Conservation (phyloP, 73 alveolate species). For the Paramecium sexaurelia region DNA sequence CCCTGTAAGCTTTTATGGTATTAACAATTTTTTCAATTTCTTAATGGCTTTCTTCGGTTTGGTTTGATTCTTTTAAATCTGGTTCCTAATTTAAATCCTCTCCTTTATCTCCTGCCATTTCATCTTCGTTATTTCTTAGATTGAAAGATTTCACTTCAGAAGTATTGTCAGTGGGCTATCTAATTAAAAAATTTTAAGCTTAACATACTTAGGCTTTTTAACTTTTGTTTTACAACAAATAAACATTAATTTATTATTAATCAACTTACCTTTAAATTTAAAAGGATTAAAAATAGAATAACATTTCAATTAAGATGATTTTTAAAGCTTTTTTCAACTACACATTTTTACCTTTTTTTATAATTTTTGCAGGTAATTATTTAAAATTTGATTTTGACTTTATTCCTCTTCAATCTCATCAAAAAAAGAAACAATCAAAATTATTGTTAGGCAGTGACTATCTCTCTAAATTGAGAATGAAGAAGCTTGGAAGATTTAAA, state of each 20-base stretch:
- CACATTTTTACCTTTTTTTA: background rate
- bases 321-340: background rate
- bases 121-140: background rate
- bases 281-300: background rate
- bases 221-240: background rate
- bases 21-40: background rate
- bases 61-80: background rate
- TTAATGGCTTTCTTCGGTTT: background rate
- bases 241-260: background rate
- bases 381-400: background rate
- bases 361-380: background rate
- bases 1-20: background rate
- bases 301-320: background rate
- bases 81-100: background rate
- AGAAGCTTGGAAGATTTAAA: conserved; percentile 94
- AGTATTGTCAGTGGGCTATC: background rate
- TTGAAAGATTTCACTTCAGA: background rate
- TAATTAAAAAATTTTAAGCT: background rate
- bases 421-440: conserved; percentile 78
- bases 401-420: background rate
- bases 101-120: background rate
- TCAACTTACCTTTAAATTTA: background rate
- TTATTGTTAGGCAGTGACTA: conserved; percentile 96
- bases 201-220: background rate
- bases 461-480: conserved; percentile 95